Conservation (phyloP, 2,329 filamentous ascomycete genomes). For the Camillea tinctor region DNA sequence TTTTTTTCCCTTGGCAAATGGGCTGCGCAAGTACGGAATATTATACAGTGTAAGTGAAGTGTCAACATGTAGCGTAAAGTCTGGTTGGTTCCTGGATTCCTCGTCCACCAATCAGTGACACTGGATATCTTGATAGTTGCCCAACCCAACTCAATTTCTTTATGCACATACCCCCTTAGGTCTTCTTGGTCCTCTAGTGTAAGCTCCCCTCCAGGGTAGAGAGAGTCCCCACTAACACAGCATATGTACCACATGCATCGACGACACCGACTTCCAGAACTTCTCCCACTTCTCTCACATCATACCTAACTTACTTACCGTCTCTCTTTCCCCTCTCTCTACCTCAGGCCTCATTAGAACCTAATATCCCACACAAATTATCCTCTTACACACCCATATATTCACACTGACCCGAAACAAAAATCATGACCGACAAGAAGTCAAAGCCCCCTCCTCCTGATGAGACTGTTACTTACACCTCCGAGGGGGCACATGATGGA, state of each 20-base stretch:
- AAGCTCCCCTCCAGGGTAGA: too few relatives aligned
- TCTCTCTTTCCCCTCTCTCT: too few relatives aligned
- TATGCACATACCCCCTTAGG: too few relatives aligned
- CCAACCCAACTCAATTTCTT: not conserved
- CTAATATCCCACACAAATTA: too few relatives aligned
- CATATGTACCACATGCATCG: not conserved
- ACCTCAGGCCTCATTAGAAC: too few relatives aligned
- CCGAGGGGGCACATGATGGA: conserved; percentile 28
- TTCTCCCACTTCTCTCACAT: not conserved
- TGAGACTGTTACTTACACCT: conserved; percentile 32
- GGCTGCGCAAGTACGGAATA: not conserved
- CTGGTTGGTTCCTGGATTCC: not conserved
- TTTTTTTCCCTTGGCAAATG: not conserved
- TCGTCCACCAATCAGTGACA: not conserved
- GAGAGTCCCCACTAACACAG: not conserved
- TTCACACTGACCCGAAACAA: not conserved
- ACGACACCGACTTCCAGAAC: not conserved
- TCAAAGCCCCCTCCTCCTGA: conserved; percentile 30
- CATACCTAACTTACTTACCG: not conserved
- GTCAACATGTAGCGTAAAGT: too few relatives aligned
- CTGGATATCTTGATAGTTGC: not conserved
- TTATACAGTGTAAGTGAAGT: too few relatives aligned
- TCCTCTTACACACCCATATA: too few relatives aligned
- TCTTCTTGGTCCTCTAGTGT: too few relatives aligned
- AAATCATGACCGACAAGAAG: conserved; percentile 29